These are phyloP conservation scores for Quercus alba DNA, from an alignment of 306 rosid species.

Conservation along the genomic window DNA sequence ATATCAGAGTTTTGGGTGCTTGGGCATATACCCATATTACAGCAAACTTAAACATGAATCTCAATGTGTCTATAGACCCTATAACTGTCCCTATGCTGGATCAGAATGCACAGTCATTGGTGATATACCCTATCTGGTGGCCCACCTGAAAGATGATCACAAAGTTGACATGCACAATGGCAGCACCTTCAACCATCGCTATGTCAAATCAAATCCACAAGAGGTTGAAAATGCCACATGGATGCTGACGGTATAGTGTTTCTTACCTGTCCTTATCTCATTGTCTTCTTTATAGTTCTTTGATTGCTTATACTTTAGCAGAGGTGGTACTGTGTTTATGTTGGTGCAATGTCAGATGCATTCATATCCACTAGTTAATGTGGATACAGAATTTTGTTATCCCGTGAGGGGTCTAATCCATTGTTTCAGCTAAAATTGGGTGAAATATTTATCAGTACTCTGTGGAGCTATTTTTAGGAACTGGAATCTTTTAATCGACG, in stretches of 20 bases:
- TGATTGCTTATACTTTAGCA: not conserved
- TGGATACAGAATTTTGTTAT: not conserved
- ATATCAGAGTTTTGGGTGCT: slow-evolving; percentile 77
- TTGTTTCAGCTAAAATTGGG: too few relatives aligned
- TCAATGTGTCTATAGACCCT: slow-evolving; percentile 69
- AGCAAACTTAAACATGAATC: slow-evolving; percentile 94
- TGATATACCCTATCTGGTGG: slow-evolving; percentile 78
- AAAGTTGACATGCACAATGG: slow-evolving; percentile 98
- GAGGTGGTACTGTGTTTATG: not conserved
- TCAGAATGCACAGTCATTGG: slow-evolving; percentile 77
- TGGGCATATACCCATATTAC: slow-evolving; percentile 85
- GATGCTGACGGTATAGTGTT: slow-evolving; percentile 85
- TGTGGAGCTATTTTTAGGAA: not conserved
- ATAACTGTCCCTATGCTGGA: slow-evolving; percentile 95
- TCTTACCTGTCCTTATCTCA: not conserved
- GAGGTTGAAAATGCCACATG: slow-evolving; percentile 98
- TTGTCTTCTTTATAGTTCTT: not conserved
- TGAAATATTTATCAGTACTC: not conserved
- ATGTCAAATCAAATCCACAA: slow-evolving; percentile 92
- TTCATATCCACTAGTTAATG: not conserved
- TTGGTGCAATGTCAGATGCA: not conserved
- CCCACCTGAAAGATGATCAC: slow-evolving; percentile 85
- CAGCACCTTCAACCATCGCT: slow-evolving; percentile 92
- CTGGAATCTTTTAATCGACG: not conserved
- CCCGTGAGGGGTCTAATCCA: not conserved